Evolutionary conservation across 352 stramenopile species (phyloP), one percentile per base, ranked within the genome.

Genomic region (Globisporangium abappressorium): DNA sequence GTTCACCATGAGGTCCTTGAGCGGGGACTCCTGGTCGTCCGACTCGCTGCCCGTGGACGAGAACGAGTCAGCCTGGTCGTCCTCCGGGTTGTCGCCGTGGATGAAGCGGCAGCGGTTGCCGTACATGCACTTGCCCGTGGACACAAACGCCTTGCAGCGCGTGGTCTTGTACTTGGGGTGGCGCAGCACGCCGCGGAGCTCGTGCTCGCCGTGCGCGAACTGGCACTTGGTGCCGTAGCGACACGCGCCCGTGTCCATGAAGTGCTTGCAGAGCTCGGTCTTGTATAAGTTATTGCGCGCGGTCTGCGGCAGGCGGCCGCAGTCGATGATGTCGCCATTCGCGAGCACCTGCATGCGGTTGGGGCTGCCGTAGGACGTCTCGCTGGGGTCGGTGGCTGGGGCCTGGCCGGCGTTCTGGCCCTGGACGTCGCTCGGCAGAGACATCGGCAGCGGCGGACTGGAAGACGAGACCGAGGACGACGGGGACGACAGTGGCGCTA

Each of bases 141-240:
- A 82, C 65, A 93, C 54, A 69, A 92, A 97, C 43, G 86, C 88
- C 74, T 96, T 96, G 82, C 90, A 97, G 20, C 89, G 88, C 36
- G 88, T 94, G 15, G 90, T 97, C 80, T 97, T 97, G 85, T 97
- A 97, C 75, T 96, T 95, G 46, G 90, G 90, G 75, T 97, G 90
- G 51, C 89, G 87, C 60, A 95, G 75, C 24, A 97, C 85, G 20
- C 87, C 84, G 43, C 90, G 84, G 11, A 97, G 79, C 65, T 97
- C 90, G 0, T 93, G 84, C 49, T 90, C 73, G 18, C 90, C 90
- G 68, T 97, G 90, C 5, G 90, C 90, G 69, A 97, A 97, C 71
- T 96, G 90, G 78, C 90, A 97, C 74, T 95, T 95, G 75, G 77
- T 80, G 8, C 84, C 89, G 70, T 97, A 97, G 57, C 89, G 85